A percentile compares a stretch with the other conserved stretches of the same genome.
Evolutionary conservation across 139 green algal species (phyloP).

Genomic region (Tetraselmis chui): DNA sequence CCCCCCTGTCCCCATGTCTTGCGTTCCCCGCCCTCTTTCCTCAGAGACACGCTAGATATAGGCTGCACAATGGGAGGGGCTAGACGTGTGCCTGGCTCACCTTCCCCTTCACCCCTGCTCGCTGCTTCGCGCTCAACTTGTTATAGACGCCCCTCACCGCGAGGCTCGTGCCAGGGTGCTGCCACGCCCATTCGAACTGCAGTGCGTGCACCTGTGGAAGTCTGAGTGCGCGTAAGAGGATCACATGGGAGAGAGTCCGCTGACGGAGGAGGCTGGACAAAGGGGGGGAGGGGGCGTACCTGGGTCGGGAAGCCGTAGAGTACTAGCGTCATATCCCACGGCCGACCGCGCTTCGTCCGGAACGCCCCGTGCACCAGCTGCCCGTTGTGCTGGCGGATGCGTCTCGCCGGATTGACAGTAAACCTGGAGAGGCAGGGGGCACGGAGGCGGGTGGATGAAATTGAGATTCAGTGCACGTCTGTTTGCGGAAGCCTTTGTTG

Average conservation of each 20-base stretch:
- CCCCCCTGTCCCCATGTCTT: too few species aligned
- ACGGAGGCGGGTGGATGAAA: too few species aligned
- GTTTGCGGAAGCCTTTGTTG: neutral
- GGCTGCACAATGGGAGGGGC: too few species aligned
- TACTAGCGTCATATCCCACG: constrained; percentile 92
- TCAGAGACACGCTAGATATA: too few species aligned
- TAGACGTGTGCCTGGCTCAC: too few species aligned
- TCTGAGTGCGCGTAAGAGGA: too few species aligned
- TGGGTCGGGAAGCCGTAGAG: constrained; percentile 80
- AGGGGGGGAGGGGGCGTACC: too few species aligned
- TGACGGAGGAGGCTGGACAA: too few species aligned
- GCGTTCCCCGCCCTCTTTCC: too few species aligned
- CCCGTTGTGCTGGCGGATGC: constrained; percentile 91
- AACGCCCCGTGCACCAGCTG: constrained; percentile 65
- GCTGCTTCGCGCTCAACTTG: constrained; percentile 26
- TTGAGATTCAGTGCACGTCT: neutral
- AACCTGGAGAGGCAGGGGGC: constrained; percentile 48
- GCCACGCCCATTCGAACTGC: constrained; percentile 97
- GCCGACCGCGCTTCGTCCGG: constrained; percentile 62
- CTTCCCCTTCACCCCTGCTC: constrained; percentile 62
- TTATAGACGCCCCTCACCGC: constrained; percentile 33
- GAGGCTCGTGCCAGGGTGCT: constrained; percentile 68
- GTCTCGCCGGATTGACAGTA: constrained; percentile 77
- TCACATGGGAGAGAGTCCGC: too few species aligned
- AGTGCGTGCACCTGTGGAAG: constrained; percentile 75